Evolutionary conservation across 345 rosid species (phyloP).

Genomic region (Gossypium australe): DNA sequence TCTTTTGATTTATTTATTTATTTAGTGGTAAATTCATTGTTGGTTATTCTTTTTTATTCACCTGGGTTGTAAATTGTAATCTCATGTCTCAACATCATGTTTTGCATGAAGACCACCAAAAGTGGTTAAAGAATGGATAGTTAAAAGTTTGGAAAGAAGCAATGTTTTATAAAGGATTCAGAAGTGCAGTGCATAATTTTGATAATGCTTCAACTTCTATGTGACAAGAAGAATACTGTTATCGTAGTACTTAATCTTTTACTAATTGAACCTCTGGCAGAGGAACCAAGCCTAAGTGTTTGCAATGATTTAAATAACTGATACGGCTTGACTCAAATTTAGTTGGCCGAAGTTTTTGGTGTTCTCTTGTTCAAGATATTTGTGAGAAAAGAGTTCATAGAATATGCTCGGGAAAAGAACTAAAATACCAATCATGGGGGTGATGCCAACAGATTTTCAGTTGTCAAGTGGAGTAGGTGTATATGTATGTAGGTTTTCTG

Average conservation of each 20-base stretch:
- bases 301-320: not conserved
- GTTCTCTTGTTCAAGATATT: not conserved
- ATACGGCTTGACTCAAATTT: not conserved
- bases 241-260: not conserved
- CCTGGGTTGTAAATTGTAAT: not conserved
- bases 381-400: not conserved
- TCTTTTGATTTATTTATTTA: not conserved
- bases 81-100: not conserved
- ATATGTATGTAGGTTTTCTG: not conserved
- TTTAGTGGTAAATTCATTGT: not conserved
- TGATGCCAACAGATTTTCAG: not conserved
- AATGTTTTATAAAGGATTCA: not conserved
- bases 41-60: not conserved
- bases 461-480: not conserved
- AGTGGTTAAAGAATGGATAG: not conserved
- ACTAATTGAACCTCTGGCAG: constrained; percentile 3
- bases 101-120: not conserved
- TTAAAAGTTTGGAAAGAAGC: not conserved
- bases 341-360: not conserved
- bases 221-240: not conserved
- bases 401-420: not conserved
- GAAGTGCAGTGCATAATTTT: not conserved
- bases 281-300: not conserved
- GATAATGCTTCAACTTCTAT: not conserved
- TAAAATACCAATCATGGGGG: not conserved